Evolutionary conservation across 345 rosid species (phyloP).

Genomic region (Boechera divaricarpa): DNA sequence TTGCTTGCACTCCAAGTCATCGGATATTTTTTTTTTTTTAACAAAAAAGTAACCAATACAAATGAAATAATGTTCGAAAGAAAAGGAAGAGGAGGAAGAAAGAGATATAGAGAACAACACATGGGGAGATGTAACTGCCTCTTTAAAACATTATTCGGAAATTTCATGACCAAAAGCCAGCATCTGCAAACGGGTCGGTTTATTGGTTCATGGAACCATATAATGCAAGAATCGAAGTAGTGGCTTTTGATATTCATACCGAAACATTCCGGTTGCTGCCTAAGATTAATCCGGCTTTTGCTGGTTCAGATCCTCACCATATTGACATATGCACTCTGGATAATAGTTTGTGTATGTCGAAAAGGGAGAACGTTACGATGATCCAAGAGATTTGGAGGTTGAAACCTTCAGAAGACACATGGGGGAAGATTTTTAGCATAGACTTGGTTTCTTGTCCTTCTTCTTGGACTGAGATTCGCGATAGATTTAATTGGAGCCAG

Average conservation of each 20-base stretch:
- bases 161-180: not conserved
- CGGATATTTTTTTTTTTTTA: not conserved
- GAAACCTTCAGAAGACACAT: slow-evolving; percentile 11
- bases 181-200: not conserved
- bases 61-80: too few relatives aligned
- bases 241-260: slow-evolving; percentile 1
- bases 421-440: slow-evolving; percentile 14
- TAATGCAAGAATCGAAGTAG: not conserved
- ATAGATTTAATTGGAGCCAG: not conserved
- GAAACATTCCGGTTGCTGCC: slow-evolving; percentile 13
- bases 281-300: slow-evolving; percentile 7
- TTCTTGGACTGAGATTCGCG: not conserved
- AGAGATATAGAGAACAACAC: too few relatives aligned
- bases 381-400: slow-evolving; percentile 30
- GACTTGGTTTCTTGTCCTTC: not conserved
- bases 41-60: too few relatives aligned
- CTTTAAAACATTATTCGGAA: too few relatives aligned
- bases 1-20: not conserved
- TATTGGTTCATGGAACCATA: not conserved
- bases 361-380: not conserved
- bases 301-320: slow-evolving; percentile 5
- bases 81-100: too few relatives aligned
- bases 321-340: slow-evolving; percentile 27
- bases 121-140: too few relatives aligned
- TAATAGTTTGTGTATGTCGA: slow-evolving; percentile 30